Evolutionary conservation across 257 asterid species (phyloP), one percentile per base, ranked within the genome.

Genomic region (Lavandula angustifolia): DNA sequence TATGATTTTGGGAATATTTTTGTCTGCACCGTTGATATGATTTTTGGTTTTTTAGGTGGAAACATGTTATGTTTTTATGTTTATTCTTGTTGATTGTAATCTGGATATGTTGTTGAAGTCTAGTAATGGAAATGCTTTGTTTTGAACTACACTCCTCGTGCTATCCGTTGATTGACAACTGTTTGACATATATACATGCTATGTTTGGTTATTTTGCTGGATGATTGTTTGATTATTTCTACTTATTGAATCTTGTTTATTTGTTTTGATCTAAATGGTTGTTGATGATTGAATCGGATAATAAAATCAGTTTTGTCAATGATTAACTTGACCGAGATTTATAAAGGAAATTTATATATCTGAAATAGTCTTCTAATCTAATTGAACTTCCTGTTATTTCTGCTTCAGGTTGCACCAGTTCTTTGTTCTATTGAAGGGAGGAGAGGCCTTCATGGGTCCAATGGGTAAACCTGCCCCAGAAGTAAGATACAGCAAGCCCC

Each of bases 391-490:
- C 16, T 62, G 43, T 61, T 57, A 35, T 44, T 40, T 14, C 8
- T 12, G 53, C 69, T 67, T 77, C 81, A 84, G 85, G 81, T 70
- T 73, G 18, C 56, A n/a, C 2, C 55, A 22, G 37, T 41, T 34
- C 40, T 34, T 33, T 50, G 48, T 60, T 54, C 16, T 33, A 22
- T 52, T 42, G 35, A 62, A 73, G 64, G 14, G 67, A 37, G 10
- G 37, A 41, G 12, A 42, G 44, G 54, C 58, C 38, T 40, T 35
- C 17, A 88, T 87, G 96, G 95, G 92, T 49, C 83, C 96, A 43
- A 75, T 68, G 4, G 66, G 49, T 46, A 86, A 80, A 54, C 59
- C 79, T 34, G 37, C 35, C 0, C 51, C 56, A 35, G 79, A 63
- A 42, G 57, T 38, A 38, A 84, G 7, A 18, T 47, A 55, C 64